Base-by-base conservation (phyloP, 768 basidiomycete species). In the Russula sp. region DNA sequence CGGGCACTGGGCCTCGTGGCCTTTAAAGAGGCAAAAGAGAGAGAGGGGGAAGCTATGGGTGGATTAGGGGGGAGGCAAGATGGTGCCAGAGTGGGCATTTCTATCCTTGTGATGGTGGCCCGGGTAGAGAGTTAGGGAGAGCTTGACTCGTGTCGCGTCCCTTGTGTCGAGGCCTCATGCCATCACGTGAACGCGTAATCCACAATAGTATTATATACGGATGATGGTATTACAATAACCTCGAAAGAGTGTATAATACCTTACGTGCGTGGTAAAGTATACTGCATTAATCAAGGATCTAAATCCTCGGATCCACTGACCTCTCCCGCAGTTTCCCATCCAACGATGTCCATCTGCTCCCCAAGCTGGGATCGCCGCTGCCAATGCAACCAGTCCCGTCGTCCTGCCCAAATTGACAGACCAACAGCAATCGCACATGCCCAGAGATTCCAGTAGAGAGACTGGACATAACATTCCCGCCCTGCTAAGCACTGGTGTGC, bases 371-470 rank as follows among this genome's bases (percentile, higher is more conserved):
- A 20, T 20, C 27, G 60, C 14, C 37, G 40, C 6, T 60, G 52
- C 61, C 57, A 59, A 16, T 66, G 20, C n/a, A 27, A 11, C 57
- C 68, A 63, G 49, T 72, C 71, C 22, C 71, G 54, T 59, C 67
- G 65, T 18, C 65, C 68, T 16, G 71, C 71, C 64, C 65, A 66
- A 13, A 71, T 32, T 27, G 64, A 64, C 16, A 72, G 62, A 22
- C 58, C 51, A 55, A 71, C 64, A 16, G 70, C 70, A 4, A 69
- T 9, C 39, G 57, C 11, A 59, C 70, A 70, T n/a, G 69, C 71
- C 34, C 44, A 22, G 31, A 69, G 44, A 37, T 70, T 71, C 49
- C 69, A 22, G 48, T 67, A 61, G 39, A 72, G 59, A 31, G 65
- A 66, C 37, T 60, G 65, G 49, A 68, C 66, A 61, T 72, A 71